Evolutionary conservation across 2,329 filamentous ascomycete genomes (phyloP), one percentile per base, ranked within the genome.

Genomic region (Cladophialophora chaetospira): DNA sequence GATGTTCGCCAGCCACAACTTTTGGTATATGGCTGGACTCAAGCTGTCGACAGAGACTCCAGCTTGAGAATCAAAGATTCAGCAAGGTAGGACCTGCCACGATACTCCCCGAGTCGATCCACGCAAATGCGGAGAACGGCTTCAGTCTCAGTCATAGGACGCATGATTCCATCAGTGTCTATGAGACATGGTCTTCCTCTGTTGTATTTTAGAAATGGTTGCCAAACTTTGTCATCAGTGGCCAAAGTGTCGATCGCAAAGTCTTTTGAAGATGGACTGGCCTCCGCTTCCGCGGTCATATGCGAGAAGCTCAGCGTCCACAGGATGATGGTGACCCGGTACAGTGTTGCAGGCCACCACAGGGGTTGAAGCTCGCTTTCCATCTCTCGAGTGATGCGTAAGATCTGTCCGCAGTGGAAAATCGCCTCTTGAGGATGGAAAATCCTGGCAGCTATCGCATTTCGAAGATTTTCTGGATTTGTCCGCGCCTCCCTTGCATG

Each of bases 321-420:
- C 6, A 53, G 38, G 23, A 46, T 28, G 51, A 53, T 46, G 13
- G 51, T 40, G n/a, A 53, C 51, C 26, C 51, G 51, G 23, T 53
- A 46, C 8, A 53, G 9, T 1, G 51, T 40, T n/a, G 4, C 38
- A 9, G 51, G 40, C 51, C 51, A 53, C 51, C 51, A 53, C 23
- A 45, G 25, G 4, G 51, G 51, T 13, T 40, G 51, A 19, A 53
- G 17, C 42, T 53, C 42, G 38, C 9, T 31, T 15, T 15, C 8
- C 29, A 26, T 53, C 17, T 46, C 19, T 23, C 23, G 40, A n/a
- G 38, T 35, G 6, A 36, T 35, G 1, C 40, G 42, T 3, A 53
- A 25, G 5, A 46, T 46, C 42, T 53, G 51, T 21, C 51, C 51
- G 42, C 51, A 53, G 28, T 53, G 51, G 11, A 53, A 45, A 8